Evolutionary conservation across 2,329 filamentous ascomycete species (phyloP).

Genomic region (Magnaporthiopsis incrustans): DNA sequence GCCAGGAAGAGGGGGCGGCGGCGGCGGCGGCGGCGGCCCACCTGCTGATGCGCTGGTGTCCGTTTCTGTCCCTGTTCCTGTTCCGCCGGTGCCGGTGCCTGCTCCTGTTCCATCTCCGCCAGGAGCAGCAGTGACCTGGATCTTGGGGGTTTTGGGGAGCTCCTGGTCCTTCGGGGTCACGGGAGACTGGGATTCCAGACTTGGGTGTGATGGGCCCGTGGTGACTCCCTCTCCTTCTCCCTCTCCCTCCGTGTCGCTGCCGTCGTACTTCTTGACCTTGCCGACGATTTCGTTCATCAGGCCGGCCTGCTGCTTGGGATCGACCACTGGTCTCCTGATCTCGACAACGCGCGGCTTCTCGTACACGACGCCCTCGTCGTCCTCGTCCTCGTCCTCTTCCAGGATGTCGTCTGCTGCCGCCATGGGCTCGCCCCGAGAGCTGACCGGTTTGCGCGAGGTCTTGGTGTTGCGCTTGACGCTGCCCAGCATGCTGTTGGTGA

Average conservation of each 20-base stretch:
- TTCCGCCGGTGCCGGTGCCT: conserved; percentile 12
- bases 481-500: conserved; percentile 67
- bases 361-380: conserved; percentile 56
- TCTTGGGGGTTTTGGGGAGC: conserved; percentile 50
- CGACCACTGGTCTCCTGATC: conserved; percentile 61
- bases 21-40: conserved; percentile 37
- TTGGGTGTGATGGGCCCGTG: conserved; percentile 68
- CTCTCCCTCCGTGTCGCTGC: conserved; percentile 62
- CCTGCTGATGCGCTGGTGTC: conserved; percentile 34
- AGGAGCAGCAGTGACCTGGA: conserved; percentile 41
- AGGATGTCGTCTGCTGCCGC: conserved; percentile 22
- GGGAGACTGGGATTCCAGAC: conserved; percentile 62
- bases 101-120: conserved; percentile 13
- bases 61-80: conserved; percentile 33
- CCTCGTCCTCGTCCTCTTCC: conserved; percentile 44
- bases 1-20: conserved; percentile 41
- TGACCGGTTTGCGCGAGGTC: conserved; percentile 47
- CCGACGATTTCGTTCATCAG: conserved; percentile 63
- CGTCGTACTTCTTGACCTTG: conserved; percentile 66
- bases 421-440: conserved; percentile 21
- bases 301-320: conserved; percentile 58
- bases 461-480: conserved; percentile 57
- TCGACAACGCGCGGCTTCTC: conserved; percentile 76
- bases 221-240: conserved; percentile 62
- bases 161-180: conserved; percentile 56